Conservation (phyloP, 345 rosid genomes). For the Gossypium arboreum region DNA sequence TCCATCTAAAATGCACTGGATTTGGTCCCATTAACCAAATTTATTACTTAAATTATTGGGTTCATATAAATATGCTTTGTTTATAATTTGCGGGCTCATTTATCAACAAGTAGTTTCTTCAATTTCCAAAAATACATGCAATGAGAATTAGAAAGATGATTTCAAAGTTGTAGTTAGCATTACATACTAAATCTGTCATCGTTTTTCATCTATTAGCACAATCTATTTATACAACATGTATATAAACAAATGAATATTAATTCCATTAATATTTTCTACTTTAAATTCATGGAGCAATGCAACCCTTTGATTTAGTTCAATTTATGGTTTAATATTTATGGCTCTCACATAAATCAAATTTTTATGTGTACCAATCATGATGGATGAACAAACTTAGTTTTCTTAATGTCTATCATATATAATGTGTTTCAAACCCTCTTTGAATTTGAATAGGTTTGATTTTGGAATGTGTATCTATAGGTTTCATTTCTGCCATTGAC, state of each 20-base stretch:
- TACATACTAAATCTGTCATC: neutral
- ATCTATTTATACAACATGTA: neutral
- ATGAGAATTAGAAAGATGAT: neutral
- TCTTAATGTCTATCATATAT: no score
- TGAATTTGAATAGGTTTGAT: conserved; percentile 37
- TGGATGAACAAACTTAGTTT: no score
- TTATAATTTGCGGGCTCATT: neutral
- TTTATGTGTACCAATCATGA: neutral
- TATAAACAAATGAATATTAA: neutral
- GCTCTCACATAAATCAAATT: neutral
- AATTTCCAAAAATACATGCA: conserved; percentile 13
- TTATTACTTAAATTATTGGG: neutral
- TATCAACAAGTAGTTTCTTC: neutral
- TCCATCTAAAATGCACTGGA: conserved; percentile 9
- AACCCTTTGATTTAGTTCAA: conserved; percentile 21
- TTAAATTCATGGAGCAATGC: neutral
- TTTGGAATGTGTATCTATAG: conserved; percentile 52
- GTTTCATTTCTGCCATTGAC: conserved; percentile 65
- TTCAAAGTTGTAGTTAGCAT: conserved; percentile 12
- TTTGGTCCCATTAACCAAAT: neutral
- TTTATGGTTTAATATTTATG: neutral
- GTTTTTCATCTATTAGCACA: no score
- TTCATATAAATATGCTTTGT: neutral
- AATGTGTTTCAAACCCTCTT: no score
- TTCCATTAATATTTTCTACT: neutral